Evolutionary conservation across 2,329 filamentous ascomycete genomes (phyloP).

Genomic region (Diplocarpon mali): DNA sequence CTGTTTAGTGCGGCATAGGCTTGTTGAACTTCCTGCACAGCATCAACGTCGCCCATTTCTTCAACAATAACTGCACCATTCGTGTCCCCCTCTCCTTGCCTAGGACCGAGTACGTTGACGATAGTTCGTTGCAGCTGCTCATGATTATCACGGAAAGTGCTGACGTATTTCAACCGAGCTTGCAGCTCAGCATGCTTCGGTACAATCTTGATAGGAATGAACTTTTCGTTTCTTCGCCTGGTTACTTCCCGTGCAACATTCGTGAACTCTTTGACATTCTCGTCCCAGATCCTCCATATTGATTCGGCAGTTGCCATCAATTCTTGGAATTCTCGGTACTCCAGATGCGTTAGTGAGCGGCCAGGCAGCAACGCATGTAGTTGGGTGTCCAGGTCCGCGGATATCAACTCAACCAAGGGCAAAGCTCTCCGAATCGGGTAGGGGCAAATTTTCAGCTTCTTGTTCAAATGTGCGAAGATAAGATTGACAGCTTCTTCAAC

Average conservation of each 20-base stretch:
- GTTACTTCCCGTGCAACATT: slow-evolving; percentile 95
- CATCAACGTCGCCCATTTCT: slow-evolving; percentile 94
- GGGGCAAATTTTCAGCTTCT: slow-evolving; percentile 91
- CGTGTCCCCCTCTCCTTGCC: slow-evolving; percentile 45
- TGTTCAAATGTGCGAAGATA: slow-evolving; percentile 93
- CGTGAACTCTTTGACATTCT: slow-evolving; percentile 93
- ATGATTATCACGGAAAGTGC: slow-evolving; percentile 91
- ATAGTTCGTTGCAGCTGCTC: slow-evolving; percentile 96
- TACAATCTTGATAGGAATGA: slow-evolving; percentile 94
- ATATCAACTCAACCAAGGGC: slow-evolving; percentile 93
- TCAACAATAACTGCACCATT: slow-evolving; percentile 67
- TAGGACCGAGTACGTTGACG: slow-evolving; percentile 84
- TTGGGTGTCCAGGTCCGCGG: slow-evolving; percentile 77
- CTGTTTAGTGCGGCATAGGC: slow-evolving; percentile 91
- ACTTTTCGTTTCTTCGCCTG: slow-evolving; percentile 87
- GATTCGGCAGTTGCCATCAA: slow-evolving; percentile 75
- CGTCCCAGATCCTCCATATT: slow-evolving; percentile 90
- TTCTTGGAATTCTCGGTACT: slow-evolving; percentile 79
- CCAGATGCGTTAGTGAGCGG: slow-evolving; percentile 79
- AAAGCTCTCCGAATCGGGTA: slow-evolving; percentile 89
- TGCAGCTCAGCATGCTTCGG: slow-evolving; percentile 83
- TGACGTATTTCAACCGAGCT: slow-evolving; percentile 83
- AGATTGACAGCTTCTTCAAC: slow-evolving; percentile 78
- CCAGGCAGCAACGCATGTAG: slow-evolving; percentile 80
- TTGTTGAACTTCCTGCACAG: slow-evolving; percentile 89